A percentile compares a stretch with the other conserved stretches of the same genome.
These are phyloP conservation scores for Botrytis hyacinthi DNA, from an alignment of 2,329 filamentous ascomycete genomes.

Conservation along the genomic window DNA sequence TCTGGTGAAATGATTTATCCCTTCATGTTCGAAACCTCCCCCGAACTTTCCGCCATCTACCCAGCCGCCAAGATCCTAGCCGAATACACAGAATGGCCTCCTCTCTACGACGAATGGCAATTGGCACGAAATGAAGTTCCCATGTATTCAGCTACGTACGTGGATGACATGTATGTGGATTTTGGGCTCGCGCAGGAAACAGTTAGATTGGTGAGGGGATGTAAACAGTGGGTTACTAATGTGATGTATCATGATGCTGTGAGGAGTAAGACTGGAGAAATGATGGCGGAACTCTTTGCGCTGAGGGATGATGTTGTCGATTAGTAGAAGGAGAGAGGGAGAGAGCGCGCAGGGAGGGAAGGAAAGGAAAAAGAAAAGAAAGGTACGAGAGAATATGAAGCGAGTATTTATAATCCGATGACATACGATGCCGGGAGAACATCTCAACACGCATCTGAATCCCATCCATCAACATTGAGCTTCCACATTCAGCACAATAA, in stretches of 20 bases:
- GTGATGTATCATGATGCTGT: slow-evolving; percentile 84
- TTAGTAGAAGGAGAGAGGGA: slow-evolving; percentile 35
- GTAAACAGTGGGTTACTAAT: slow-evolving; percentile 83
- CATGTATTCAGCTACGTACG: slow-evolving; percentile 78
- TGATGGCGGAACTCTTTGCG: slow-evolving; percentile 72
- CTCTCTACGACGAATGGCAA: slow-evolving; percentile 72
- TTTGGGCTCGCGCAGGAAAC: slow-evolving; percentile 71
- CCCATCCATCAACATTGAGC: neutral
- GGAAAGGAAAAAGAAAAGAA: neutral
- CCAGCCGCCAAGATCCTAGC: slow-evolving; percentile 72
- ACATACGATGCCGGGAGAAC: neutral
- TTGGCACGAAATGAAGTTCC: slow-evolving; percentile 77
- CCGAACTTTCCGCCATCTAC: slow-evolving; percentile 68
- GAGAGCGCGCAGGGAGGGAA: too few relatives aligned
- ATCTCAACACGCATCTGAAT: neutral
- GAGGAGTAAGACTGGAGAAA: slow-evolving; percentile 68
- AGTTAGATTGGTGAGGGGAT: slow-evolving; percentile 69
- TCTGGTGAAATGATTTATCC: slow-evolving; percentile 92
- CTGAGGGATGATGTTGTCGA: slow-evolving; percentile 68
- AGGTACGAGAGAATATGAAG: neutral
- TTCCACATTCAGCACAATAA: neutral
- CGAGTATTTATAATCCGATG: neutral
- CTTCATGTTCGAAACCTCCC: slow-evolving; percentile 78
- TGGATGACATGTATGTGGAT: slow-evolving; percentile 93
- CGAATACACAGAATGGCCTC: slow-evolving; percentile 64